Percentiles rank a stretch among this genome's conserved stretches.
Conservation (phyloP, 2,329 filamentous ascomycete genomes). For the Venturia aucupariae region DNA sequence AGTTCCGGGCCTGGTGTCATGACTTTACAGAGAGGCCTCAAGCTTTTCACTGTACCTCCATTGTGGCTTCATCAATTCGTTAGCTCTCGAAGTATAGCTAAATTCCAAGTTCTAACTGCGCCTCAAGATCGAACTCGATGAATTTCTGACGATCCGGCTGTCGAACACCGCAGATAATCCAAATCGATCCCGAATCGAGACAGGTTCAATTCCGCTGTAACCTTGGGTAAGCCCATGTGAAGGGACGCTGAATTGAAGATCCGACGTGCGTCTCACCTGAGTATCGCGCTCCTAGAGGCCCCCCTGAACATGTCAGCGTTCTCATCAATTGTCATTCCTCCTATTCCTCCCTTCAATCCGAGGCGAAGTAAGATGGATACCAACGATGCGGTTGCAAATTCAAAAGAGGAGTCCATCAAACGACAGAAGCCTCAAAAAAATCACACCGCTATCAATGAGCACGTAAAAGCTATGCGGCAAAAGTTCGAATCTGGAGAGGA, state of each 20-base stretch:
- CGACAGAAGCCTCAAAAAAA: not conserved
- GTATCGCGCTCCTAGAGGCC: not conserved
- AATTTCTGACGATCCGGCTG: not conserved
- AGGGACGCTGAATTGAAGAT: not conserved
- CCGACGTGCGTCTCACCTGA: not conserved
- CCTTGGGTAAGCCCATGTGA: not conserved
- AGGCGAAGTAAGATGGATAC: not conserved
- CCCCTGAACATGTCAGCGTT: not conserved
- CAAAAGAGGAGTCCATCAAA: not conserved
- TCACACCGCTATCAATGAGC: not conserved
- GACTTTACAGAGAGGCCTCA: too few relatives aligned
- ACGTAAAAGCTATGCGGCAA: constrained; percentile 1
- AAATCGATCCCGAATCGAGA: not conserved
- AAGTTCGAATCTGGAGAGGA: constrained; percentile 7
- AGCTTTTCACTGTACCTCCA: too few relatives aligned
- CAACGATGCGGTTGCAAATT: not conserved
- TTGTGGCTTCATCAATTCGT: too few relatives aligned
- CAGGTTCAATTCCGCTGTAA: not conserved
- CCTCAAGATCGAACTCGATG: not conserved
- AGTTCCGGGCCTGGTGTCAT: too few relatives aligned
- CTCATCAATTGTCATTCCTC: not conserved
- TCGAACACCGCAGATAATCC: not conserved
- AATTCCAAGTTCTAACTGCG: not conserved
- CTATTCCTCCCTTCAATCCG: not conserved
- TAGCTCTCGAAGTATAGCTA: not conserved